Conservation (phyloP, 768 basidiomycete genomes). For the Harrya chromipes region DNA sequence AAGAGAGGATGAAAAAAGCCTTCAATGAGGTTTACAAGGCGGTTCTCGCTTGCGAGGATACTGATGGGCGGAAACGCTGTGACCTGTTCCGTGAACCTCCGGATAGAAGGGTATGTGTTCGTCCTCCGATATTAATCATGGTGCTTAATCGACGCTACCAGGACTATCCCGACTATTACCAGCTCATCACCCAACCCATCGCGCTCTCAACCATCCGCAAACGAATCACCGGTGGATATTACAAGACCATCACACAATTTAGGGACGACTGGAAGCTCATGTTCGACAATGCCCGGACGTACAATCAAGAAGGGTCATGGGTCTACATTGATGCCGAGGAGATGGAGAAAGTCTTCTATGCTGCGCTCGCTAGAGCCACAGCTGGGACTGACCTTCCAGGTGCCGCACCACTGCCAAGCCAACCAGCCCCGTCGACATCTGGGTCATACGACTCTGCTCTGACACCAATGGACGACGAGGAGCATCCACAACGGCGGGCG, state of each 20-base stretch:
- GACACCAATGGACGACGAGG: slow-evolving; percentile 82
- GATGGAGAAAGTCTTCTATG: slow-evolving; percentile 87
- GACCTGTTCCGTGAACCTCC: slow-evolving; percentile 89
- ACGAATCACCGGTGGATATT: slow-evolving; percentile 58
- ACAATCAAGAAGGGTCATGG: slow-evolving; percentile 94
- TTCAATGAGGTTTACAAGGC: slow-evolving; percentile 76
- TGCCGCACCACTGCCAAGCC: slow-evolving; percentile 43
- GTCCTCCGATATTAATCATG: background rate
- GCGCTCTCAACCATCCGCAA: slow-evolving; percentile 85
- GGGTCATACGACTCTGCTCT: slow-evolving; percentile 62
- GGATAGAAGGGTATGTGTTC: slow-evolving; percentile 57
- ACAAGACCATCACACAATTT: slow-evolving; percentile 73
- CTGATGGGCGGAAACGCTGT: slow-evolving; percentile 73
- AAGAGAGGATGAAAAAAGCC: slow-evolving; percentile 80
- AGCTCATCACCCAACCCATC: slow-evolving; percentile 84
- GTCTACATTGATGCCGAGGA: slow-evolving; percentile 92
- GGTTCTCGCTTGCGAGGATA: slow-evolving; percentile 68
- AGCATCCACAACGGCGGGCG: slow-evolving; percentile 55
- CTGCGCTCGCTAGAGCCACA: slow-evolving; percentile 61
- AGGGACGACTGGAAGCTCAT: slow-evolving; percentile 83
- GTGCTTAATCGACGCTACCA: slow-evolving; percentile 30
- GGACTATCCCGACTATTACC: slow-evolving; percentile 93
- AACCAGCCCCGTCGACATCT: slow-evolving; percentile 35
- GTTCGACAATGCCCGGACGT: slow-evolving; percentile 91
- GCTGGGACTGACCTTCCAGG: slow-evolving; percentile 73